Evolutionary conservation across 2,329 filamentous ascomycete genomes (phyloP), one percentile per base, ranked within the genome.

Genomic region (Kalaharituber pfeilii): DNA sequence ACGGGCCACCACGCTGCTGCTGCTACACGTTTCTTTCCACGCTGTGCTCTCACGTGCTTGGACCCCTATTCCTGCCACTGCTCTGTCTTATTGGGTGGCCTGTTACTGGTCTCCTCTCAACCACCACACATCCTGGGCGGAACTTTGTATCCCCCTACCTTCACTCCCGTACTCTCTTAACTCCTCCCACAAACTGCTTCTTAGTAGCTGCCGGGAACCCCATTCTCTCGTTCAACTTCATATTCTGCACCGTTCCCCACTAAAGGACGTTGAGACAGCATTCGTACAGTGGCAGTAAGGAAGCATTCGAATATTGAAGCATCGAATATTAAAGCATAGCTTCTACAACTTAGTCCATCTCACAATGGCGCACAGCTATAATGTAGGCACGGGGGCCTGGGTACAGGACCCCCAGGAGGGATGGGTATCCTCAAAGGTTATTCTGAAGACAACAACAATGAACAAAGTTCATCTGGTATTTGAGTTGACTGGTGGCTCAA

Each of bases 381-480:
- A 96, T 76, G 80, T 95, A 67, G 91, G 89, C 67, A 96, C 89
- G 66, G 81, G 86, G 78, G 91, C 88, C 68, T 98, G 91, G 91
- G 91, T 96, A 78, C 88, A 91, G 65, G 91, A 98, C 74, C 74
- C 79, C 69, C 85, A 85, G 58, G 89, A 98, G 71, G 91, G 91
- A 72, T 98, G 91, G 89, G 80, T 98, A 69, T 84, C 88, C 67
- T 95, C 91, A 49, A 88, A 96, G 75, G 84, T 98, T 64, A 76
- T 83, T 68, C 82, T 84, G 71, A 95, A 91, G 75, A 76, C 78
- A 54, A 73, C 86, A 62, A 76, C 91, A 67, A 91, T 87, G 59
- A 78, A 86, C 66, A 95, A 94, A 68, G 84, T 89, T 66, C 82
- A 77, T 67, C 77, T 98, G 65, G 77, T 87, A 64, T 96, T 98